A percentile compares a stretch with the other conserved stretches of the same genome.
phyloP scores from a whole-genome alignment of 805 yeast species.

The Candida quercuum region DNA sequence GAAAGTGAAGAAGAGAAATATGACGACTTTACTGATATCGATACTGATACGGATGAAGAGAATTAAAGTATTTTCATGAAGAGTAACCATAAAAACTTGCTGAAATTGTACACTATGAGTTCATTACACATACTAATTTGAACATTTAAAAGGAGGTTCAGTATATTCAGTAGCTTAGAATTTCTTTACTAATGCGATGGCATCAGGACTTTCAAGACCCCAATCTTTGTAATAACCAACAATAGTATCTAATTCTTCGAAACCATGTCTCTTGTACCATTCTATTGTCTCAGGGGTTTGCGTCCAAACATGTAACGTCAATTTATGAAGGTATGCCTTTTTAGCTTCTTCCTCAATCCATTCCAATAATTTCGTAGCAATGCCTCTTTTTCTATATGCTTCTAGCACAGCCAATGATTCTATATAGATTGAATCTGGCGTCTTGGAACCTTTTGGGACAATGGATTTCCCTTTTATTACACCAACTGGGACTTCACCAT shows the following conservation, averaged over 20 bases:
- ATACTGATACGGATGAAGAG: constrained; percentile 63
- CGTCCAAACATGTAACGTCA: constrained; percentile 49
- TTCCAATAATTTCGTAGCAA: constrained; percentile 55
- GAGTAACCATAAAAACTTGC: too few species aligned
- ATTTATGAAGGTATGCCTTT: constrained; percentile 45
- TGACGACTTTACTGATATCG: constrained; percentile 43
- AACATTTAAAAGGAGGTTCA: too few species aligned
- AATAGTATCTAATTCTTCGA: constrained; percentile 30
- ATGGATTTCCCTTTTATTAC: constrained; percentile 54
- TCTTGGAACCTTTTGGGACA: constrained; percentile 37
- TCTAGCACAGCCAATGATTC: constrained; percentile 65
- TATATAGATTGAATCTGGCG: constrained; percentile 54
- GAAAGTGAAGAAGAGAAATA: constrained; percentile 39
- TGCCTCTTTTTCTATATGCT: constrained; percentile 55
- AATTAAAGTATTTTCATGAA: constrained; percentile 29
- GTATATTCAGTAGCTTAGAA: not conserved
- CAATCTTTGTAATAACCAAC: constrained; percentile 44
- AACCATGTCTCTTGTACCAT: constrained; percentile 51
- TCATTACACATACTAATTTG: too few species aligned
- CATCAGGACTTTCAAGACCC: constrained; percentile 43
- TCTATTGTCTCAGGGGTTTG: constrained; percentile 35
- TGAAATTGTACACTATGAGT: too few species aligned
- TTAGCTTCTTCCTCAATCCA: constrained; percentile 54
- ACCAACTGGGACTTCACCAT: constrained; percentile 76
- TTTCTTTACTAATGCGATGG: constrained; percentile 31